Evolutionary conservation across 768 basidiomycete genomes (phyloP).

Genomic region (Pleurotus tuber-regium): DNA sequence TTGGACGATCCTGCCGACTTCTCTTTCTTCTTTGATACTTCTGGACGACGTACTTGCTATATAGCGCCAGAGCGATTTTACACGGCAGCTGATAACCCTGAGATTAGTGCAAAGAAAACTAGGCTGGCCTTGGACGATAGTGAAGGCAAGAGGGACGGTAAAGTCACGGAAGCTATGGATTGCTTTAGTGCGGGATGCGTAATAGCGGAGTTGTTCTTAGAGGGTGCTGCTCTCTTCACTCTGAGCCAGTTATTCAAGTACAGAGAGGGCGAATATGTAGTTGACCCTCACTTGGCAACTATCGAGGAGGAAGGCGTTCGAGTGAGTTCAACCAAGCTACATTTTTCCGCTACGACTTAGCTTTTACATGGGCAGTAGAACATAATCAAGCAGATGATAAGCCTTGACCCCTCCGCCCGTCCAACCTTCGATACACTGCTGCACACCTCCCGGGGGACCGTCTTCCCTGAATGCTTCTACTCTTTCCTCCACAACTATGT

Average conservation of each 20-base stretch:
- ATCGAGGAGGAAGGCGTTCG: conserved; percentile 83
- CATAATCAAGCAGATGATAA: conserved; percentile 89
- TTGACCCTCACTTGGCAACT: conserved; percentile 65
- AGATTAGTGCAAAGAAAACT: conserved; percentile 68
- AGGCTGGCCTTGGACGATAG: conserved; percentile 48
- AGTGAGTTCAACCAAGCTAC: conserved; percentile 45
- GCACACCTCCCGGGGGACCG: conserved; percentile 67
- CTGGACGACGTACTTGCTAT: conserved; percentile 91
- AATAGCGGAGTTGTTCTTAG: conserved; percentile 92
- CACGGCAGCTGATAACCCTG: conserved; percentile 63
- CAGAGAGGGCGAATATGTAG: conserved; percentile 76
- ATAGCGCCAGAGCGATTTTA: conserved; percentile 96
- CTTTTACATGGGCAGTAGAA: conserved; percentile 43
- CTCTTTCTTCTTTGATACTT: conserved; percentile 97
- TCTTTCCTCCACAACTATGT: conserved; percentile 92
- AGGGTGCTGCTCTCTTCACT: conserved; percentile 90
- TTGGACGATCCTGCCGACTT: conserved; percentile 97
- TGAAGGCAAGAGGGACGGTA: conserved; percentile 71
- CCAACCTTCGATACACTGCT: conserved; percentile 83
- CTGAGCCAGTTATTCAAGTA: conserved; percentile 96
- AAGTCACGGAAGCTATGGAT: conserved; percentile 95
- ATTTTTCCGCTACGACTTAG: neutral
- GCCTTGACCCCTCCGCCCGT: conserved; percentile 69
- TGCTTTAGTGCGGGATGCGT: conserved; percentile 95
- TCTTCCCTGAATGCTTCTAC: conserved; percentile 93